Conservation (phyloP, 1,284 basidiomycete species). For the Ceratobasidium sp. region DNA sequence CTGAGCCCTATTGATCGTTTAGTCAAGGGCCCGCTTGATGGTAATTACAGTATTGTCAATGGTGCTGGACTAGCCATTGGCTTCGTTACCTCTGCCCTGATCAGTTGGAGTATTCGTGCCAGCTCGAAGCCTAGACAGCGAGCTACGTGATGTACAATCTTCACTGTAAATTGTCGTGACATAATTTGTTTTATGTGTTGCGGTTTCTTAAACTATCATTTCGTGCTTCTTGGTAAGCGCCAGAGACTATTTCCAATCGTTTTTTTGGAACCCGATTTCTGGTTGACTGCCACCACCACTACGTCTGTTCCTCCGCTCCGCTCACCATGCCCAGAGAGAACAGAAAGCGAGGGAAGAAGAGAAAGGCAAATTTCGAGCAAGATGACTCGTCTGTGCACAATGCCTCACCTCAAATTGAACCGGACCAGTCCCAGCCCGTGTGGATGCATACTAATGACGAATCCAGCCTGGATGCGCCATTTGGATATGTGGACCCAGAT, state of each 20-base stretch:
- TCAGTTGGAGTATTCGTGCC: conserved; percentile 46
- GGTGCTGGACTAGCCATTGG: conserved; percentile 49
- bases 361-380: conserved; percentile 64
- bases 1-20: conserved; percentile 54
- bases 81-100: conserved; percentile 45
- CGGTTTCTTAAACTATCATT: too few species aligned
- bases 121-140: background rate
- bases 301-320: background rate
- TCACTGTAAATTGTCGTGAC: too few species aligned
- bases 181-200: too few species aligned
- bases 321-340: conserved; percentile 75
- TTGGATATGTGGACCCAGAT: conserved; percentile 87
- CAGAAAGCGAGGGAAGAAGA: conserved; percentile 79
- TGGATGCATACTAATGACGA: conserved; percentile 42
- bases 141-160: background rate
- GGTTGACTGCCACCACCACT: conserved; percentile 4
- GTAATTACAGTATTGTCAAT: conserved; percentile 52
- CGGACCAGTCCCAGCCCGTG: conserved; percentile 48
- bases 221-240: too few species aligned
- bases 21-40: conserved; percentile 52
- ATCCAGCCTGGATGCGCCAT: conserved; percentile 74
- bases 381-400: conserved; percentile 46
- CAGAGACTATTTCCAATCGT: conserved; percentile 3
- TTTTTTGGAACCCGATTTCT: conserved; percentile 7
- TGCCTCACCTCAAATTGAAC: conserved; percentile 54